Conservation (phyloP, 495 filamentous ascomycete species). For the Penicillium salamii region DNA sequence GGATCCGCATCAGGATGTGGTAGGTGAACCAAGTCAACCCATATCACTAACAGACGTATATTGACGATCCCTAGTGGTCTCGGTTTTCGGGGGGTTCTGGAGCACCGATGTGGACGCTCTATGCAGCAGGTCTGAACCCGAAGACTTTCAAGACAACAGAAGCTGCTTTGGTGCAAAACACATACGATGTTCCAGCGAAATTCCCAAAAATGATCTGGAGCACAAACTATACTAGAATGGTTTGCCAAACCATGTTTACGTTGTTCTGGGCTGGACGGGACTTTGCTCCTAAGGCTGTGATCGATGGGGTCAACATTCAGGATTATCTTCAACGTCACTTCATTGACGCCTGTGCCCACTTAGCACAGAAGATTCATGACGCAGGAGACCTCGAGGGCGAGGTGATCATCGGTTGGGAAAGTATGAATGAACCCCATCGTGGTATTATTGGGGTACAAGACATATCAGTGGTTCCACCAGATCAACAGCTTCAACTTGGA, state of each 20-base stretch:
- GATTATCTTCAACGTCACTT: slow-evolving; percentile 92
- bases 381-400: slow-evolving; percentile 86
- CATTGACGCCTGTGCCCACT: slow-evolving; percentile 70
- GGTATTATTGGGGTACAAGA: slow-evolving; percentile 86
- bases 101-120: slow-evolving; percentile 96
- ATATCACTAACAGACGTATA: slow-evolving; percentile 3
- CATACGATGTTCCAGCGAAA: slow-evolving; percentile 76
- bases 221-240: slow-evolving; percentile 89
- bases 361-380: slow-evolving; percentile 83
- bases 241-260: slow-evolving; percentile 88
- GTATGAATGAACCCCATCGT: slow-evolving; percentile 88
- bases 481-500: slow-evolving; percentile 90
- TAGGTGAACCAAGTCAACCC: slow-evolving; percentile 38
- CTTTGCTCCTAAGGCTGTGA: slow-evolving; percentile 94
- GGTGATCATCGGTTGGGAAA: slow-evolving; percentile 93
- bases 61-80: slow-evolving; percentile 68
- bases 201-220: slow-evolving; percentile 99
- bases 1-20: slow-evolving; percentile 97
- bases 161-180: slow-evolving; percentile 93
- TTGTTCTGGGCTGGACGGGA: slow-evolving; percentile 90
- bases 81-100: slow-evolving; percentile 91
- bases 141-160: slow-evolving; percentile 79
- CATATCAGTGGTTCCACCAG: slow-evolving; percentile 74
- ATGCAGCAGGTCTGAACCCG: slow-evolving; percentile 89
- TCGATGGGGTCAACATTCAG: slow-evolving; percentile 93